Conservation (phyloP, 2,329 filamentous ascomycete genomes). For the Massarina eburnea region DNA sequence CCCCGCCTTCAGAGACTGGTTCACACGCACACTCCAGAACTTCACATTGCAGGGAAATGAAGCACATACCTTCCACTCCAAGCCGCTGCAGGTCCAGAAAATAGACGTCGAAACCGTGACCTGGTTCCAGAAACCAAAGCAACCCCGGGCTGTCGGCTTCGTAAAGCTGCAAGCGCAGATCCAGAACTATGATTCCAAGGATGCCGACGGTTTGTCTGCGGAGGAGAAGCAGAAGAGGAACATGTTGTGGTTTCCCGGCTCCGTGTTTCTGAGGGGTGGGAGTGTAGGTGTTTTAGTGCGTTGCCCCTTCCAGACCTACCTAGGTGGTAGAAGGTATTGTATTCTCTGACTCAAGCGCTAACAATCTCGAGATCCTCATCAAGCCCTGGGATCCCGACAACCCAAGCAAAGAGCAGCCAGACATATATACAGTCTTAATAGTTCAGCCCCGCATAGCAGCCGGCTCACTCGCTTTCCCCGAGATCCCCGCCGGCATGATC, state of each 20-base stretch:
- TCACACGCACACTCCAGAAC: conserved; percentile 52
- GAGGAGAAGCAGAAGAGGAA: conserved; percentile 2
- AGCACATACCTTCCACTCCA: conserved; percentile 53
- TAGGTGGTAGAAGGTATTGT: not conserved
- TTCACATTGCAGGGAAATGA: conserved; percentile 49
- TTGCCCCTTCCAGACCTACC: conserved; percentile 1
- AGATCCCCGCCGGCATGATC: conserved; percentile 64
- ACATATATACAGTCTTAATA: conserved; percentile 53
- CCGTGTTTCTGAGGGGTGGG: conserved; percentile 60
- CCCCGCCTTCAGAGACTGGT: conserved; percentile 59
- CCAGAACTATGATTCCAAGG: conserved; percentile 50
- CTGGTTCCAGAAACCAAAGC: conserved; percentile 44
- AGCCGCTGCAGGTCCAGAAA: conserved; percentile 54
- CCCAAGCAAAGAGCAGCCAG: not conserved
- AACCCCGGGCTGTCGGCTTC: conserved; percentile 52
- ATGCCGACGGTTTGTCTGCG: conserved; percentile 8
- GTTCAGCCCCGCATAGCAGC: conserved; percentile 61
- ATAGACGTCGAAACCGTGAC: conserved; percentile 59
- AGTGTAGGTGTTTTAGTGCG: conserved; percentile 60
- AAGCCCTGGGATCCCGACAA: conserved; percentile 51
- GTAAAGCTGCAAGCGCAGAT: conserved; percentile 58
- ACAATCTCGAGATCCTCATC: conserved; percentile 56
- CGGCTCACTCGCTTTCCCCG: conserved; percentile 55
- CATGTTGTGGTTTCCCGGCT: conserved; percentile 55
- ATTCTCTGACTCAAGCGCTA: no score